Base-by-base conservation (phyloP, 73 alveolate species). In the Urostyla sp. region DNA sequence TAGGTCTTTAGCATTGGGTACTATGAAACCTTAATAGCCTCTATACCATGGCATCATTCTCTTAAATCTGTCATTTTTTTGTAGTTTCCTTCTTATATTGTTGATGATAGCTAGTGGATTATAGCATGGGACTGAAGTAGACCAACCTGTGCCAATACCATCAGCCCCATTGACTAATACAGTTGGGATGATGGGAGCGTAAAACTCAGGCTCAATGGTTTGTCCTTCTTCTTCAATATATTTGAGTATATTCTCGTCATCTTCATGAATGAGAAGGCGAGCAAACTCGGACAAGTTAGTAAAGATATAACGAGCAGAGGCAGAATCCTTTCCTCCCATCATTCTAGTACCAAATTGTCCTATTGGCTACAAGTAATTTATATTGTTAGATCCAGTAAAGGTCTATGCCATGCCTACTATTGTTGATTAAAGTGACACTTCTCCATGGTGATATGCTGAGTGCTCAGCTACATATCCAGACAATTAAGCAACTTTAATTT, bases 81-180 rank as follows among this genome's bases (percentile, higher is more conserved):
- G 75, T 74, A 94, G 52, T 67, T 52, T 86, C 54, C 63, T 84
- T 69, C 88, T 89, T 38, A 97, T 87, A 80, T 91, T 92, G 53
- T 87, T 79, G 37, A 89, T 88, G 67, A 97, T 83, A 21, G 91
- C 99, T 18, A 92, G 67, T 6, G 99, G 99, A 85, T 97, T 92
- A 76, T 69, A 92, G 74, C 87, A 91, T 0, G 99, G 99, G 31
- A 98, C 83, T 37, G 88, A 83, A 3, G 99, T 95, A 34, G 98
- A 90, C 99, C 99, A 98, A 0, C 99, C 99, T 43, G 99, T 97
- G 30, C 98, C 98, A 27, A 98, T 98, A 21, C 99, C 99, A 34
- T 98, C 99, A 10, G 99, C 98, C 30, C 99, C 99, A 87, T 98
- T 98, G 44, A 98, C 96, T 38, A 98, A 77, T 0, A 94, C 95